These are phyloP conservation scores for Halenospora varia DNA, from an alignment of 495 filamentous ascomycete species.

Conservation along the genomic window DNA sequence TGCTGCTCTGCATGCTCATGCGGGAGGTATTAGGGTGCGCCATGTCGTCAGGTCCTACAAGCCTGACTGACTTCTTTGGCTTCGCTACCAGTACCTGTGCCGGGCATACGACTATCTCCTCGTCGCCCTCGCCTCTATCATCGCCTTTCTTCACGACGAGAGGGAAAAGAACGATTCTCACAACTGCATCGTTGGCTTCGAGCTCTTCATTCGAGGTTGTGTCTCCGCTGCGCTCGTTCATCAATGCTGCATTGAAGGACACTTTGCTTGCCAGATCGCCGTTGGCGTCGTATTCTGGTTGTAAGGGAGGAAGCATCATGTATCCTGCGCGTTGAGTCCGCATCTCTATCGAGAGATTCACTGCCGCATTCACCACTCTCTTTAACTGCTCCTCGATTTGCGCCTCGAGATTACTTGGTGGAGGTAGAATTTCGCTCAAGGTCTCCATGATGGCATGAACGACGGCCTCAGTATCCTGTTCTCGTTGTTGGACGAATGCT, in stretches of 20 bases:
- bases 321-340: slow-evolving; percentile 92
- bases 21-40: slow-evolving; percentile 1
- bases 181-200: slow-evolving; percentile 67
- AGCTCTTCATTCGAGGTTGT: slow-evolving; percentile 69
- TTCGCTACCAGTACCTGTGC: slow-evolving; percentile 81
- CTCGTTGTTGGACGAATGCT: slow-evolving; percentile 68
- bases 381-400: slow-evolving; percentile 77
- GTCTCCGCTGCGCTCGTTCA: slow-evolving; percentile 85
- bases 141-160: slow-evolving; percentile 92
- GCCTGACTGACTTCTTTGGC: slow-evolving; percentile 16
- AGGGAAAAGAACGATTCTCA: slow-evolving; percentile 90
- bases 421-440: slow-evolving; percentile 74
- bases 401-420: slow-evolving; percentile 65
- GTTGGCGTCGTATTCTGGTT: slow-evolving; percentile 89
- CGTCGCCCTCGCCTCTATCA: slow-evolving; percentile 75
- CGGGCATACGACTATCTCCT: slow-evolving; percentile 89
- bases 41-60: slow-evolving; percentile 12
- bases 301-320: slow-evolving; percentile 94
- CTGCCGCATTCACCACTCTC: slow-evolving; percentile 77
- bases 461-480: slow-evolving; percentile 84
- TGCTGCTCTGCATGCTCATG: slow-evolving; percentile 19
- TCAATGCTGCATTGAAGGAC: slow-evolving; percentile 79
- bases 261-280: slow-evolving; percentile 83
- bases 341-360: slow-evolving; percentile 91
- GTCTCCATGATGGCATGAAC: slow-evolving; percentile 79